Evolutionary conservation across 345 rosid species (phyloP).

Genomic region (Populus euphratica): DNA sequence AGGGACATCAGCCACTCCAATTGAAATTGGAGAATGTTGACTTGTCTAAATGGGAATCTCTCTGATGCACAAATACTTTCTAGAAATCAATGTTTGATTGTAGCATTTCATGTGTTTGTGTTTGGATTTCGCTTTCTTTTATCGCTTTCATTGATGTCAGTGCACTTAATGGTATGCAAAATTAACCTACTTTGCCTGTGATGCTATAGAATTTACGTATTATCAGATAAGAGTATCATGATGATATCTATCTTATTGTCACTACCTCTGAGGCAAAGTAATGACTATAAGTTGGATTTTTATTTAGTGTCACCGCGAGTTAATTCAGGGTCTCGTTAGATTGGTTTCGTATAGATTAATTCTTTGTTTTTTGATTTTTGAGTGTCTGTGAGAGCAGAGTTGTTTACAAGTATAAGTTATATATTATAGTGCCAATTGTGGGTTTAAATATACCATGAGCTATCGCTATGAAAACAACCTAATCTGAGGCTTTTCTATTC

Average conservation of each 20-base stretch:
- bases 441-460: too few relatives aligned
- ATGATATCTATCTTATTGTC: conserved; percentile 31
- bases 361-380: not conserved
- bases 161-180: too few relatives aligned
- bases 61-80: conserved; percentile 33
- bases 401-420: too few relatives aligned
- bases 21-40: conserved; percentile 31
- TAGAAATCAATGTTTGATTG: not conserved
- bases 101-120: not conserved
- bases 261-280: conserved; percentile 37
- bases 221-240: conserved; percentile 23
- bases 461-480: too few relatives aligned
- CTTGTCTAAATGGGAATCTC: conserved; percentile 48
- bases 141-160: not conserved
- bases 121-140: not conserved
- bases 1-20: conserved; percentile 71
- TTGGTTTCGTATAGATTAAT: not conserved
- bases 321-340: not conserved
- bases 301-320: not conserved
- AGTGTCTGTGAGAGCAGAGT: too few relatives aligned
- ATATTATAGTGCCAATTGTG: too few relatives aligned
- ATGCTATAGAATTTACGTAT: conserved; percentile 21
- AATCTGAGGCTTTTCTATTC: not conserved
- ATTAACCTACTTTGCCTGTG: conserved; percentile 9
- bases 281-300: not conserved